These are phyloP conservation scores for Mucor lusitanicus DNA, from an alignment of 371 early-diverging fungal genomes.

Conservation along the genomic window DNA sequence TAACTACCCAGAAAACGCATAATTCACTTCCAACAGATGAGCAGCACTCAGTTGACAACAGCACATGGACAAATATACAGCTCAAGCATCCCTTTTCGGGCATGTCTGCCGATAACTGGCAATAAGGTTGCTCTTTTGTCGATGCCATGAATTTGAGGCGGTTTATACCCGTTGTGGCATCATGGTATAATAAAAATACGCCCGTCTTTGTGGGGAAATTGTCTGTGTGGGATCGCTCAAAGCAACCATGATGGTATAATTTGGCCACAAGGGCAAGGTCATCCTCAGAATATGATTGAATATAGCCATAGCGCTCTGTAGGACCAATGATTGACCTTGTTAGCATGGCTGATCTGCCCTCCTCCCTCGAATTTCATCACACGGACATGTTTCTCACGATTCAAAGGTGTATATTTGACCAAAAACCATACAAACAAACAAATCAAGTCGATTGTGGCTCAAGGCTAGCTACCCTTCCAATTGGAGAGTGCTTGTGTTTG, in stretches of 20 bases:
- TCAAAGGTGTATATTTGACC: background rate
- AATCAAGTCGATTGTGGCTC: background rate
- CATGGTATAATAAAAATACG: background rate
- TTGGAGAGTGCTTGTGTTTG: background rate
- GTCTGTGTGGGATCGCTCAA: background rate
- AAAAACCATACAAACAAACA: conserved; percentile 2
- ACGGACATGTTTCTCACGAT: background rate
- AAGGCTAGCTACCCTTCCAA: background rate
- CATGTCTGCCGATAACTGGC: background rate
- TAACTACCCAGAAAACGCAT: no score
- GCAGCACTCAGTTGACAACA: background rate
- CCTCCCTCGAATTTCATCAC: background rate
- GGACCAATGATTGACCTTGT: background rate
- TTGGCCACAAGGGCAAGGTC: background rate
- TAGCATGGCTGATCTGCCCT: background rate
- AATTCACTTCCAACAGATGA: no score
- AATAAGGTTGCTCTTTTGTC: background rate
- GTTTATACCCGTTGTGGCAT: background rate
- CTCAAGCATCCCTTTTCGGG: background rate
- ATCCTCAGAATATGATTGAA: background rate
- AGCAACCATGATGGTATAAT: background rate
- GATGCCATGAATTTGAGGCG: background rate
- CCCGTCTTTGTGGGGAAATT: background rate
- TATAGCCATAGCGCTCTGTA: background rate
- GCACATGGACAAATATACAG: background rate